Evolutionary conservation across 495 filamentous ascomycete species (phyloP), one percentile per base, ranked within the genome.

Genomic region (Neurospora sp.): DNA sequence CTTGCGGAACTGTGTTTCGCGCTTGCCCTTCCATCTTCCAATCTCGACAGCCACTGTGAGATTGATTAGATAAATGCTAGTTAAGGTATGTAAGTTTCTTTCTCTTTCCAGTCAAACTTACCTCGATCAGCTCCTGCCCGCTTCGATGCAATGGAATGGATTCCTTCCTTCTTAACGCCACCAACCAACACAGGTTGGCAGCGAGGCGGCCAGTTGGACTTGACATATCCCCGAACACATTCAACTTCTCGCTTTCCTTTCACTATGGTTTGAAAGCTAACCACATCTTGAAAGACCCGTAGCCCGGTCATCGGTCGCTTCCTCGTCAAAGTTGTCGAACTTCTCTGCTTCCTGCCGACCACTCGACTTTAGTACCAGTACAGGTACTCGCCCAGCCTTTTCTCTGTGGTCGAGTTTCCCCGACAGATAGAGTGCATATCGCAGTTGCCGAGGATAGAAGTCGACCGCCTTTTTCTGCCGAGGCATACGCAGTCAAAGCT

Each of bases 1-100:
- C 70, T 70, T 70, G 43, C 71, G 71, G 42, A 74, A 76, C 70
- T 39, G 76, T 76, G 71, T 73, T 77, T 73, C 69, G 76, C 72
- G 39, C 70, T 71, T 72, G n/a, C 59, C 70, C 71, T 70, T 48
- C n/a, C 31, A 39, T 73, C 45, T 74, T 17, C 17, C 28, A 15
- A 31, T 31, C 54, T 62, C 54, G 24, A 9, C 54, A 28, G 54
- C 28, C 24, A 62, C 24, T 62, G 54, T 62, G 28, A 62, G 45
- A 21, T 54, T 24, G 17, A 62, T 31, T 28, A 34, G 54, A 17
- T 31, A 62, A 17, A 62, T n/a, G 21, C 5, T 31, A 15, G 24
- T 11, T 31, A 17, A 28, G 9, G 37, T 39, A 11, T 39, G 5
- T 31, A 34, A 31, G 54, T 62, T 28, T 62, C 15, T 19, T 62